Evolutionary conservation across 1,139 yeast species (phyloP), one percentile per base, ranked within the genome.

Genomic region (Geotrichum phurueaensis): DNA sequence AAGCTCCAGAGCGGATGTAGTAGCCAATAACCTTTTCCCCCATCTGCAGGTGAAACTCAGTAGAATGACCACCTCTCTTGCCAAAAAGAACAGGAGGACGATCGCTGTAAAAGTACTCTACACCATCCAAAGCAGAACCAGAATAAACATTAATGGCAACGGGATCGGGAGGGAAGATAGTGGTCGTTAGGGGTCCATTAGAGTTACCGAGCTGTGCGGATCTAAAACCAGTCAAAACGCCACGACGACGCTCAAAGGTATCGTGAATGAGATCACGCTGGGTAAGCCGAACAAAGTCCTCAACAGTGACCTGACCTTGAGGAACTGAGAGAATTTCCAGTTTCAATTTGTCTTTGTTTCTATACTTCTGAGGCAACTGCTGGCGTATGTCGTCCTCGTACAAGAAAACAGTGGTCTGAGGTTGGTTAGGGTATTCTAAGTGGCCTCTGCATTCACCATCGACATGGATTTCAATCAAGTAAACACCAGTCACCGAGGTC

Each of bases 91-190:
- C 60, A 33, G 62, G 57, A 2, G 36, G 53, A 13, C 53, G 47
- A 27, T 60, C 53, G 10, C 27, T 15, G 49, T 60, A 71, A 50
- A 69, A 58, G 49, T 80, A 69, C 62, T 79, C 81, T 13, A 92
- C 69, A 1, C 98, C 98, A 74, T 91, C 96, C 27, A 94, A 74
- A 0, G 96, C 94, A 23, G 76, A 73, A 2, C 96, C 97, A 65
- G 85, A 83, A 65, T 81, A 85, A 0, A 89, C 79, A 62, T 87
- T 79, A 0, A 89, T 79, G 58, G 77, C 79, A 51, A 74, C 74
- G 7, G 86, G 54, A n/a, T 73, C 29, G 64, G 70, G 63, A 9
- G 68, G 69, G 56, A 70, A 60, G 31, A 65, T 56, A 1, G 60
- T 61, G 12, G 64, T 61, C 10, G 58, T 53, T 50, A 65, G 67